These are phyloP conservation scores for Pterothamnion heteromorphum DNA, from an alignment of 31 red algal genomes.

Conservation along the genomic window DNA sequence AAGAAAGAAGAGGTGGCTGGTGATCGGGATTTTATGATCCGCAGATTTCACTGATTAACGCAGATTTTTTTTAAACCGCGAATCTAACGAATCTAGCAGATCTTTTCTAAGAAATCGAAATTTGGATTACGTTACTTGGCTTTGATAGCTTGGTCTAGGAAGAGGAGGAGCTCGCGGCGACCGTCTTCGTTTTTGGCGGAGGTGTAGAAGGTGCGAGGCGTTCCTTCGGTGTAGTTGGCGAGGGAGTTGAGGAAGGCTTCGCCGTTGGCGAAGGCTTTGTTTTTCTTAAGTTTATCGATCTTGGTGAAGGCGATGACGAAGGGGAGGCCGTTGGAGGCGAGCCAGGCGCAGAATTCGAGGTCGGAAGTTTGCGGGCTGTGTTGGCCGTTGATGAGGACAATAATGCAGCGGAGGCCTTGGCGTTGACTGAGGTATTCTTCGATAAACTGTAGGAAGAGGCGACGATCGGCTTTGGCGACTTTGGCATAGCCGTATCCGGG, in stretches of 20 bases:
- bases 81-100: no score
- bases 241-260: background rate
- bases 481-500: conserved; percentile 81
- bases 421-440: conserved; percentile 60
- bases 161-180: no score
- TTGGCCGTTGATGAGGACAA: conserved; percentile 64
- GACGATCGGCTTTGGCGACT: conserved; percentile 46
- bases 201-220: background rate
- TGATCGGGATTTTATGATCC: no score
- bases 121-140: no score
- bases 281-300: conserved; percentile 61
- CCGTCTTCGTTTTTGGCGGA: background rate
- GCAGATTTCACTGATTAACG: no score
- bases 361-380: conserved; percentile 49
- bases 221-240: background rate
- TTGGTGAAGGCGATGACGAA: conserved; percentile 70
- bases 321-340: background rate
- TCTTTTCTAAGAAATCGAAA: no score
- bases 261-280: background rate
- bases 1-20: no score
- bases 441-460: conserved; percentile 48
- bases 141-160: no score
- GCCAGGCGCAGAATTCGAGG: conserved; percentile 18
- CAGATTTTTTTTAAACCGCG: no score
- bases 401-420: conserved; percentile 38